phyloP scores from a whole-genome alignment of 345 rosid genomes.

The Acer negundo region DNA sequence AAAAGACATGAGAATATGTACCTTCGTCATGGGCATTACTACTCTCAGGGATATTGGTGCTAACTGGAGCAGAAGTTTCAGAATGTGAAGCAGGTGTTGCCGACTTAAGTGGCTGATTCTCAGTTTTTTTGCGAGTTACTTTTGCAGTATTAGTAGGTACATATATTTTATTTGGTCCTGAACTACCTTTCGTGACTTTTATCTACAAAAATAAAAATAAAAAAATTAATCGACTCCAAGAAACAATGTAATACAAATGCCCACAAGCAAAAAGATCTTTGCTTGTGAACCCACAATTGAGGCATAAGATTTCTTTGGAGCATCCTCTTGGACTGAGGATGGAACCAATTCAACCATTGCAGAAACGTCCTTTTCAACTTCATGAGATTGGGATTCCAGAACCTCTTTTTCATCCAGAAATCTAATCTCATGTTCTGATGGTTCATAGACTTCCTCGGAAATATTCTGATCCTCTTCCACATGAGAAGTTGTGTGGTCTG shows the following conservation, averaged over 20 bases:
- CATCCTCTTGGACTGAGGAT: slow-evolving; percentile 55
- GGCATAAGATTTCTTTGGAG: slow-evolving; percentile 71
- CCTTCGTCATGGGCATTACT: slow-evolving; percentile 56
- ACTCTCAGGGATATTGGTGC: slow-evolving; percentile 40
- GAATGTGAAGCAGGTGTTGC: slow-evolving; percentile 37
- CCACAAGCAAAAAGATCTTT: not conserved
- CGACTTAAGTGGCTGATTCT: slow-evolving; percentile 31
- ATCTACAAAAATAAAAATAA: slow-evolving; percentile 40
- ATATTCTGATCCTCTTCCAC: slow-evolving; percentile 39
- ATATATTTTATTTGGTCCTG: slow-evolving; percentile 43
- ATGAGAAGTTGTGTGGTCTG: slow-evolving; percentile 31
- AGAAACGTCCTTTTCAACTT: slow-evolving; percentile 34
- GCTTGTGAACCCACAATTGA: slow-evolving; percentile 63
- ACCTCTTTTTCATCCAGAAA: slow-evolving; percentile 39
- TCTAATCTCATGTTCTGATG: slow-evolving; percentile 36
- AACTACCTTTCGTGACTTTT: slow-evolving; percentile 53
- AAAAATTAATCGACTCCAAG: not conserved
- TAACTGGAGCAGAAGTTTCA: slow-evolving; percentile 34
- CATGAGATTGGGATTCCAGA: slow-evolving; percentile 38
- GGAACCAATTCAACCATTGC: slow-evolving; percentile 35
- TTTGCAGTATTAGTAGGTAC: slow-evolving; percentile 41
- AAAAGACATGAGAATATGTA: too few relatives aligned
- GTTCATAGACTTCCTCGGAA: slow-evolving; percentile 48
- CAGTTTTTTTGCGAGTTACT: slow-evolving; percentile 29
- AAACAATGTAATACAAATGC: slow-evolving; percentile 1